Conservation (phyloP, 2,329 filamentous ascomycete species). For the Ascochyta pisi region DNA sequence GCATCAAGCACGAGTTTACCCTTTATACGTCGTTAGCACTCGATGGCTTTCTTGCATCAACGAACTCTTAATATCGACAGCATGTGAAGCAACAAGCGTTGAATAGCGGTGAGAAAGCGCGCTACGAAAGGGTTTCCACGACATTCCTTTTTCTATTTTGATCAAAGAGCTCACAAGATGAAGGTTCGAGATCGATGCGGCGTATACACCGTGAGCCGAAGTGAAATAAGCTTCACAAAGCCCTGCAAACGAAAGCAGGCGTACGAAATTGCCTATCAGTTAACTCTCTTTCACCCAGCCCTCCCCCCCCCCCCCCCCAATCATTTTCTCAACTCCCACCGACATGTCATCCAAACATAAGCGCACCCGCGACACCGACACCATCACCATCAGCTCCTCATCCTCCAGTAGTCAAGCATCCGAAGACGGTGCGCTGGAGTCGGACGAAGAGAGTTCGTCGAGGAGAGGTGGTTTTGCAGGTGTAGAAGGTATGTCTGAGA, state of each 20-base stretch:
- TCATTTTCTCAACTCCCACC: neutral
- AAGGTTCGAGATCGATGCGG: no score
- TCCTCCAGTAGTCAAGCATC: neutral
- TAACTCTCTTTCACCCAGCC: neutral
- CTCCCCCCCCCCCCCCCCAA: no score
- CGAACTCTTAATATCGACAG: no score
- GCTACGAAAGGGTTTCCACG: no score
- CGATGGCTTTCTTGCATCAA: no score
- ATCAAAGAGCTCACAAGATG: no score
- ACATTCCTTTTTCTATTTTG: no score
- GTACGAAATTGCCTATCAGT: neutral
- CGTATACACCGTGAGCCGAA: no score
- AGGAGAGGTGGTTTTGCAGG: conserved; percentile 4
- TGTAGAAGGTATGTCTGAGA: conserved; percentile 21
- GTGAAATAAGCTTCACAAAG: no score
- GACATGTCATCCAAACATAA: neutral
- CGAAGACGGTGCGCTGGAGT: neutral
- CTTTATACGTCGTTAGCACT: neutral
- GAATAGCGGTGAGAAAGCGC: no score
- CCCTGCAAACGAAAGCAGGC: no score
- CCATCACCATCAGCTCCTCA: neutral
- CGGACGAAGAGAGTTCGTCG: neutral
- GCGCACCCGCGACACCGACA: neutral
- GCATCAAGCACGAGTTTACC: neutral
- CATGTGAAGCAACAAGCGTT: no score